These are phyloP conservation scores for Pyrenophora seminiperda DNA, from an alignment of 2,329 filamentous ascomycete genomes.

Conservation along the genomic window DNA sequence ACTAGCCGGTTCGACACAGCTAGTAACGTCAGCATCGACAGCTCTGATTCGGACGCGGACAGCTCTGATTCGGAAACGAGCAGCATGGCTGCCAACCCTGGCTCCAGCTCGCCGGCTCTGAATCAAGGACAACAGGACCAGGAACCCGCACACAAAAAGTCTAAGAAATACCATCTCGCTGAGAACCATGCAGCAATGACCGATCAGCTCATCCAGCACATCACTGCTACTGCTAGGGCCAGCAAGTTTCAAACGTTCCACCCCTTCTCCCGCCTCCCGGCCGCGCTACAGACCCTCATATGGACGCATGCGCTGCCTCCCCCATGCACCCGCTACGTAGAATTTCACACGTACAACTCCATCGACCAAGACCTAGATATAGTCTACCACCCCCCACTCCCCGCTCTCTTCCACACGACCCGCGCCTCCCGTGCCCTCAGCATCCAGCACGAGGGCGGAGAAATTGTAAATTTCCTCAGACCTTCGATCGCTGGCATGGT, in stretches of 20 bases:
- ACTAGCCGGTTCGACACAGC: background rate
- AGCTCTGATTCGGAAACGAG: no score
- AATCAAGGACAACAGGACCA: no score
- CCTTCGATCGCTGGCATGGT: background rate
- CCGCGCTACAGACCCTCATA: conserved; percentile 3
- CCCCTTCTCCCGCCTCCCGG: conserved; percentile 8
- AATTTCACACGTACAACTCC: conserved; percentile 18
- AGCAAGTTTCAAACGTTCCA: background rate
- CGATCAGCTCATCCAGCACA: no score
- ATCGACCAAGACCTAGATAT: conserved; percentile 6
- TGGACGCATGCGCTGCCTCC: conserved; percentile 10
- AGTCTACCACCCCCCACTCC: conserved; percentile 19
- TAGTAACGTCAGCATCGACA: no score
- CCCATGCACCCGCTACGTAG: conserved; percentile 21
- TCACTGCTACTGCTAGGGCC: no score
- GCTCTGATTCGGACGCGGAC: no score
- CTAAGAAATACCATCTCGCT: no score
- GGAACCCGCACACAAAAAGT: no score
- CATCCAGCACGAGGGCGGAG: conserved; percentile 13
- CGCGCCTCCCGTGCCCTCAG: conserved; percentile 14
- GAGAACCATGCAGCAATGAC: no score
- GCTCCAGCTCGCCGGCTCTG: no score
- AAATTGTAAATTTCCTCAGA: conserved; percentile 7
- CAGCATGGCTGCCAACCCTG: no score
- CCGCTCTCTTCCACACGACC: conserved; percentile 13